phyloP scores from a whole-genome alignment of 352 stramenopile genomes.

The Pythium sp. region DNA sequence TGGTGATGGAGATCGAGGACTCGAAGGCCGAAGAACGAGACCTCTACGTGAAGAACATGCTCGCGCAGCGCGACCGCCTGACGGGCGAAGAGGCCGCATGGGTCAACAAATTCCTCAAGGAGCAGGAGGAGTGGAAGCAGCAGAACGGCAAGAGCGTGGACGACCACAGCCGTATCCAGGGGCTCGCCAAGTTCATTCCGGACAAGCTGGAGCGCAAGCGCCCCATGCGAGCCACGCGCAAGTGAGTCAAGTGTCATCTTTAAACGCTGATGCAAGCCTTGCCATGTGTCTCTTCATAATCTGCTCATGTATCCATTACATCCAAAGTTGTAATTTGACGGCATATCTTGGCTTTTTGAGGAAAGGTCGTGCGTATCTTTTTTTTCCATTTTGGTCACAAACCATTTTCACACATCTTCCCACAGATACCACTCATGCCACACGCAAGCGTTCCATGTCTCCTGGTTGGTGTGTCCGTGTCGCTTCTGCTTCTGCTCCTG shows the following conservation, averaged over 20 bases:
- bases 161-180: background rate
- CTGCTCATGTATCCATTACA: background rate
- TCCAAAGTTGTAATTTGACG: background rate
- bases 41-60: conserved; percentile 29
- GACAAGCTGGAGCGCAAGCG: conserved; percentile 15
- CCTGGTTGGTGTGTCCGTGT: background rate
- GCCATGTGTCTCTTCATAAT: background rate
- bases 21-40: conserved; percentile 14
- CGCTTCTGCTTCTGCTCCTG: conserved; percentile 6
- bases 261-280: background rate
- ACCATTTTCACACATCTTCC: background rate
- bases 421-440: background rate
- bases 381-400: background rate
- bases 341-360: background rate
- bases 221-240: conserved; percentile 6
- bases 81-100: conserved; percentile 26
- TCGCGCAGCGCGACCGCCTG: conserved; percentile 19
- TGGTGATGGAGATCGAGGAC: conserved; percentile 11
- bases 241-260: background rate
- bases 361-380: conserved; percentile 7
- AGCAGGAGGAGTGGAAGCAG: conserved; percentile 31
- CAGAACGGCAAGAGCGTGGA: conserved; percentile 32
- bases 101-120: conserved; percentile 28
- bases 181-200: conserved; percentile 10
- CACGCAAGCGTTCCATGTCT: background rate